Evolutionary conservation across 2,329 filamentous ascomycete genomes (phyloP).

Genomic region (Aspergillus nomiae): DNA sequence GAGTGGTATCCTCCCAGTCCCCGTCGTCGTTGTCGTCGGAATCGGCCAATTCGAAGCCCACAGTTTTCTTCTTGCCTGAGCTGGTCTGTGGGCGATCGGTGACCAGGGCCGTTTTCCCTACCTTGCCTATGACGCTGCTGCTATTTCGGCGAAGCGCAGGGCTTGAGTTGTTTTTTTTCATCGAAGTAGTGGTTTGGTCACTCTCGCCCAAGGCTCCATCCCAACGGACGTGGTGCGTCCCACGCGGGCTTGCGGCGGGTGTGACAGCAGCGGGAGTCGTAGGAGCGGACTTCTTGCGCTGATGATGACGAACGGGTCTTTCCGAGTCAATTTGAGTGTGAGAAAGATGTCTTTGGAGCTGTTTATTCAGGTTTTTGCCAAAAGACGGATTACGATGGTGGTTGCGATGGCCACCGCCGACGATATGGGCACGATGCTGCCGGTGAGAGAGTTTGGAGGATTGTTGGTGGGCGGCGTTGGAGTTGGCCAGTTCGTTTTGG

Average conservation of each 20-base stretch:
- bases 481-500: conserved; percentile 34
- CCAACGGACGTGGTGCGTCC: conserved; percentile 41
- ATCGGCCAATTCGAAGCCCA: conserved; percentile 49
- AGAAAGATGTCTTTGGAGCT: conserved; percentile 36
- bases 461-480: conserved; percentile 30
- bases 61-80: conserved; percentile 47
- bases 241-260: conserved; percentile 45
- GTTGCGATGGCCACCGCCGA: conserved; percentile 41
- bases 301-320: conserved; percentile 40
- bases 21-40: conserved; percentile 48
- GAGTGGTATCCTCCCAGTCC: conserved; percentile 50
- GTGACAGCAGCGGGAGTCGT: conserved; percentile 45
- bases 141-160: conserved; percentile 43
- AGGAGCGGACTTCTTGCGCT: conserved; percentile 50
- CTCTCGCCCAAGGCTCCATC: conserved; percentile 42
- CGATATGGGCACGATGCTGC: conserved; percentile 45
- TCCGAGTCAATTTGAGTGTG: conserved; percentile 34
- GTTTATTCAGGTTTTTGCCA: conserved; percentile 47
- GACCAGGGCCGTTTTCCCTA: conserved; percentile 42
- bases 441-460: conserved; percentile 34
- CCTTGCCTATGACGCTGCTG: conserved; percentile 41
- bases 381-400: conserved; percentile 47
- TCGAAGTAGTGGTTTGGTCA: conserved; percentile 36
- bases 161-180: conserved; percentile 50
- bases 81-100: conserved; percentile 37